These are phyloP conservation scores for Russula compacta DNA, from an alignment of 768 basidiomycete species.

Conservation along the genomic window DNA sequence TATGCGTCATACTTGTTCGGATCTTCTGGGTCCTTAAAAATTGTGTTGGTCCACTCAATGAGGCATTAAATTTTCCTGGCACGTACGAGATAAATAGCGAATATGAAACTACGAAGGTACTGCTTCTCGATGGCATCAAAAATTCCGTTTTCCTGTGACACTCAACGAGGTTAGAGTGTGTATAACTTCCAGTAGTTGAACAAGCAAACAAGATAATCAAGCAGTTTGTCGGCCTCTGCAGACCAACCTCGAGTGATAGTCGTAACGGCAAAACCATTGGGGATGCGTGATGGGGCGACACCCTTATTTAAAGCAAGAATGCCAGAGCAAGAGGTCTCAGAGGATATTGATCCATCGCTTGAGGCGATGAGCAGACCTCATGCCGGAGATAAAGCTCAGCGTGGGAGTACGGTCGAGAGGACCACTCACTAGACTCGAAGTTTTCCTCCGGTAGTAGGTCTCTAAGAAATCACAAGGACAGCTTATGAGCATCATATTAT, in stretches of 20 bases:
- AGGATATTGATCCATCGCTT: conserved; percentile 26
- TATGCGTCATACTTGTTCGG: conserved; percentile 61
- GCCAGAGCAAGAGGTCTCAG: conserved; percentile 27
- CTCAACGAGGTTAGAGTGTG: neutral
- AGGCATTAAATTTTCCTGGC: neutral
- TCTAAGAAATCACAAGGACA: conserved; percentile 29
- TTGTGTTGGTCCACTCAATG: conserved; percentile 4
- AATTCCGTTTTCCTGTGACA: conserved; percentile 69
- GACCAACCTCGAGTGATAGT: conserved; percentile 67
- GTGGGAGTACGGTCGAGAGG: neutral
- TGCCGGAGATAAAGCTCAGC: neutral
- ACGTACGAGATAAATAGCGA: conserved; percentile 73
- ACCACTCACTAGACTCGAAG: conserved; percentile 34
- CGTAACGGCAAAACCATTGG: conserved; percentile 66
- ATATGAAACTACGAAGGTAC: conserved; percentile 78
- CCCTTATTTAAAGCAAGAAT: conserved; percentile 30
- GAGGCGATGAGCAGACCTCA: conserved; percentile 49
- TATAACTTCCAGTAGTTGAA: conserved; percentile 13
- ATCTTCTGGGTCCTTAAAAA: conserved; percentile 64
- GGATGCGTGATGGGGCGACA: conserved; percentile 30
- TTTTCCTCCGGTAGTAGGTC: conserved; percentile 74
- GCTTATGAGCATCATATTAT: conserved; percentile 10
- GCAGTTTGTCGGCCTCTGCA: conserved; percentile 71
- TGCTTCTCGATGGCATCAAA: conserved; percentile 80
- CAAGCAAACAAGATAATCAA: conserved; percentile 64